phyloP scores from a whole-genome alignment of 371 early-diverging fungal genomes.

The Mortierella sp. region DNA sequence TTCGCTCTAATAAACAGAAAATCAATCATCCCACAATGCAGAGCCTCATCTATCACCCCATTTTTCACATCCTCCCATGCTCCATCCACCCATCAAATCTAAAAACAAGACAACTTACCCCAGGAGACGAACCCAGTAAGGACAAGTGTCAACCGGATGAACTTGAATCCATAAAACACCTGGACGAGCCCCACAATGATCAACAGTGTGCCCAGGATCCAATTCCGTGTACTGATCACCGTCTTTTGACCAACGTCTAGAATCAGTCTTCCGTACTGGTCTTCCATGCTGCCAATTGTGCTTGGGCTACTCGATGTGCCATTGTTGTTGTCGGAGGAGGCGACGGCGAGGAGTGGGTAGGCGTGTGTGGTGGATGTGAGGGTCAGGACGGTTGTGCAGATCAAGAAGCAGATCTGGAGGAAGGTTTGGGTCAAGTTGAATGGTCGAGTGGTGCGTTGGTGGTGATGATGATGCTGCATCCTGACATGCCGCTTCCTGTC shows the following conservation, averaged over 20 bases:
- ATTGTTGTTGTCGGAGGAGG: neutral
- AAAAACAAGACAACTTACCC: slow-evolving; percentile 33
- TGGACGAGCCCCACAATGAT: slow-evolving; percentile 43
- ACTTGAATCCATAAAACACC: slow-evolving; percentile 57
- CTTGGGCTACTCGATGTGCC: neutral
- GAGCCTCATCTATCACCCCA: neutral
- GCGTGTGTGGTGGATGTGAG: neutral
- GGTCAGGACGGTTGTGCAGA: slow-evolving; percentile 7
- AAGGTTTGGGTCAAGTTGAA: neutral
- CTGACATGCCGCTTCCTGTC: neutral
- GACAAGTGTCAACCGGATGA: slow-evolving; percentile 53
- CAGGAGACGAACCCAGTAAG: slow-evolving; percentile 52
- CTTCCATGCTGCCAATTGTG: neutral
- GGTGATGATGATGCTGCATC: too few relatives aligned
- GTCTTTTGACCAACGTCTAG: slow-evolving; percentile 48
- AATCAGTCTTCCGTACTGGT: neutral
- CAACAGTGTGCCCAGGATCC: slow-evolving; percentile 35
- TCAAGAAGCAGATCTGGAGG: slow-evolving; percentile 11
- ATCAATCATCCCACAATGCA: neutral
- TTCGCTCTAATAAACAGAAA: too few relatives aligned
- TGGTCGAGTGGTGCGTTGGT: neutral
- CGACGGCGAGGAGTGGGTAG: slow-evolving; percentile 5
- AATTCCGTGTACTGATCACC: slow-evolving; percentile 21
- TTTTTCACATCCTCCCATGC: neutral
- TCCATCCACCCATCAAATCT: neutral